Base-by-base conservation (phyloP, 768 basidiomycete species). In the Trametes sanguinea region DNA sequence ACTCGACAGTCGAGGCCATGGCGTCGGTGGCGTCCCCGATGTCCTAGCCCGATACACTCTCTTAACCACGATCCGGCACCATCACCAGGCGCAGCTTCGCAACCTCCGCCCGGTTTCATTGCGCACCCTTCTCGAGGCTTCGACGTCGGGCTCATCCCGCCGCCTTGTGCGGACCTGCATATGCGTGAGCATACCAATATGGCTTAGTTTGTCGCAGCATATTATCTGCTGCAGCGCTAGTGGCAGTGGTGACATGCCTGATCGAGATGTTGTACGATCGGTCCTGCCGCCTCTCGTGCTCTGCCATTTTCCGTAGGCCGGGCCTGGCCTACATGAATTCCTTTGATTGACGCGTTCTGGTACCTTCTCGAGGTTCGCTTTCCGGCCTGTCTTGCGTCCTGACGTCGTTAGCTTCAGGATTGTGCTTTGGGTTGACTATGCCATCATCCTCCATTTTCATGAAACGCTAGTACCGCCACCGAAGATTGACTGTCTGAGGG, bases 21-120 rank as follows among this genome's bases (percentile, higher is more conserved):
- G 48, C 40, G 54, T 43, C 56, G 48, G 48, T 57, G 35, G 55
- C 53, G 54, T 35, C 30, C 51, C 35, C 54, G 55, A 17, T 47
- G 53, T 4, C 54, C 60, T 14, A 50, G 42, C 46, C 16, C 46
- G 8, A 32, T 39, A 11, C 27, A 6, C 17, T 29, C 60, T 30
- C 29, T 30, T 32, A 22, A 17, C 45, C 10, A 27, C 17, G 22
- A 32, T 6, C 30, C 0, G 10, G 17, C 39, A 16, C 14, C 51
- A 6, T 17, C 22, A 8, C 22, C 22, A 22, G 22, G 22, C 22
- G 22, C 22, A 22, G 22, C 22, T 22, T 22, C 22, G 22, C 22
- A 14, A 47, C 9, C 30, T 4, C 51, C 10, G 35, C 51, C 17
- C 51, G n/a, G 51, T 27, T 16, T n/a, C 39, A 42, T 53, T 32